Evolutionary conservation across 495 filamentous ascomycete genomes (phyloP), one percentile per base, ranked within the genome.

Genomic region (Pyrenopolyporus hunteri): DNA sequence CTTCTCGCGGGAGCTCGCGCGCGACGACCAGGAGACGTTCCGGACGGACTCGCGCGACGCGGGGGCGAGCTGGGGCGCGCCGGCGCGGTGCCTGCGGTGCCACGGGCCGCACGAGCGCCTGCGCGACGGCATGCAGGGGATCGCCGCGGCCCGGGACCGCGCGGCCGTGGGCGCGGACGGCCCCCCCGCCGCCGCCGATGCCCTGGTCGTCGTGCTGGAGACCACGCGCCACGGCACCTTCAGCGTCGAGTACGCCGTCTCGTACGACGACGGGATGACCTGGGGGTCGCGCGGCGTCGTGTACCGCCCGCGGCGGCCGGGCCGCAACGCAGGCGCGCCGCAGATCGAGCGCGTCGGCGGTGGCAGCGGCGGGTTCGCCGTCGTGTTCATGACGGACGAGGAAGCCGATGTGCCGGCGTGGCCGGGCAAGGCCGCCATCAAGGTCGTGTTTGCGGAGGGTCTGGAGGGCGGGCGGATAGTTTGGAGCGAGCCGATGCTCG

Each of bases 321-420:
- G 76, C 0, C 75, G 75, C 29, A 71, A 73, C 29, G 83, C 84
- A 0, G 83, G 84, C 7, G 78, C 85, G 10, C 85, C 85, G 22
- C 83, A 86, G 70, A 80, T 87, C 42, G 75, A 80, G 4, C 77
- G 78, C 13, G 80, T 76, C 0, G 80, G 80, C 36, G 82, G 78
- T n/a, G 80, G 80, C 36, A 81, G 78, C n/a, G 76, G 74, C 6
- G 61, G 51, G 28, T 22, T 88, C 61, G 83, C 76, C 2, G 80
- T 80, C 0, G 78, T 83, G 6, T 87, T 87, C 63, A 85, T 84
- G 82, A 85, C 83, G 0, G 82, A 88, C 52, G 83, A 87, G 63
- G 81, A 86, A 17, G 39, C 57, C 3, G 66, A 53, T 2, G 50
- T 26, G 36, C 28, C 54, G 17, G 28, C 33, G 9, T 74, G 72